These are phyloP conservation scores for Groenewaldozyma salmanticensis DNA, from an alignment of 805 yeast genomes.

Conservation along the genomic window DNA sequence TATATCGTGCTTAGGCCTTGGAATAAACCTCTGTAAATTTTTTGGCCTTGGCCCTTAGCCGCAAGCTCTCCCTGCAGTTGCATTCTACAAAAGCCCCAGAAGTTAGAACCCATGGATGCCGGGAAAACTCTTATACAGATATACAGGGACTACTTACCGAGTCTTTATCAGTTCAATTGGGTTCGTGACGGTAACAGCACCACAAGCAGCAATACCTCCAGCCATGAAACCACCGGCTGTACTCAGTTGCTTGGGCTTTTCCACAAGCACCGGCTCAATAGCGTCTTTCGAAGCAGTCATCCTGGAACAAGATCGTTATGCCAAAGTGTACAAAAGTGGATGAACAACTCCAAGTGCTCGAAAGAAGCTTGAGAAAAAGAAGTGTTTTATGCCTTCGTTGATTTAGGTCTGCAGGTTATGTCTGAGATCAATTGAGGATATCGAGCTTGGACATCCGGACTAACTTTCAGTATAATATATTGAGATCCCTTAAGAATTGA, in stretches of 20 bases:
- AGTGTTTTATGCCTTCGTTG: too few relatives aligned
- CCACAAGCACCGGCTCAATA: neutral
- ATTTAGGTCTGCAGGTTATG: too few relatives aligned
- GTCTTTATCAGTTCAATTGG: slow-evolving; percentile 94
- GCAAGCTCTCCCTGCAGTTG: slow-evolving; percentile 90
- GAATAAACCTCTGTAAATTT: slow-evolving; percentile 68
- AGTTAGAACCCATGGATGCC: neutral
- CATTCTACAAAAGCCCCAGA: too few relatives aligned
- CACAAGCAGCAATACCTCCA: slow-evolving; percentile 93
- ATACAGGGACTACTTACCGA: slow-evolving; percentile 20
- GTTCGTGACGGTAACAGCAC: slow-evolving; percentile 94
- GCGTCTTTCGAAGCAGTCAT: neutral
- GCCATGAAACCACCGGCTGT: slow-evolving; percentile 77
- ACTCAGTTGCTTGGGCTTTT: slow-evolving; percentile 15
- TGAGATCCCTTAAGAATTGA: too few relatives aligned
- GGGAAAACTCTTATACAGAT: neutral
- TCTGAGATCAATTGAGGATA: too few relatives aligned
- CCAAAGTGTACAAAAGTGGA: too few relatives aligned
- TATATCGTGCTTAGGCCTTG: slow-evolving; percentile 72
- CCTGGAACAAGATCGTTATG: neutral
- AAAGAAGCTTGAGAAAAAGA: too few relatives aligned
- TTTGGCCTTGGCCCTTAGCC: slow-evolving; percentile 37
- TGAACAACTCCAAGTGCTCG: too few relatives aligned
- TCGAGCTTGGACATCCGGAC: too few relatives aligned
- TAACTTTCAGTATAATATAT: too few relatives aligned